These are phyloP conservation scores for Chalciporus chontae DNA, from an alignment of 768 basidiomycete genomes.

Conservation along the genomic window DNA sequence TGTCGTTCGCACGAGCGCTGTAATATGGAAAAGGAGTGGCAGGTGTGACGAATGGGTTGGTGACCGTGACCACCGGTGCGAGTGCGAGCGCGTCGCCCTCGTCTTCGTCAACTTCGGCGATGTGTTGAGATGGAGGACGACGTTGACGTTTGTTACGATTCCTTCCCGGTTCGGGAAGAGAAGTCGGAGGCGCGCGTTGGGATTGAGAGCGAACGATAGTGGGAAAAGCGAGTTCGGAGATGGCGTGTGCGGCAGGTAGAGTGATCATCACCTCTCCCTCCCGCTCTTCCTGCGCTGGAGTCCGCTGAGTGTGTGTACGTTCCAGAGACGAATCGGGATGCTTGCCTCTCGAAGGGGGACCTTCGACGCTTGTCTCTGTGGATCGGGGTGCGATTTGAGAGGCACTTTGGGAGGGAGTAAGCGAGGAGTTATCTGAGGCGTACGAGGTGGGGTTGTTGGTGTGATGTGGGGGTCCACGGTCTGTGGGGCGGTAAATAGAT, in stretches of 20 bases:
- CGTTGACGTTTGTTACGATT: constrained; percentile 7
- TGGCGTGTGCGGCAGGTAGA: constrained; percentile 26
- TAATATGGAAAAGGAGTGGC: not conserved
- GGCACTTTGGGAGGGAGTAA: constrained; percentile 74
- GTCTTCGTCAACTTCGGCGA: constrained; percentile 24
- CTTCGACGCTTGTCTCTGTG: constrained; percentile 16
- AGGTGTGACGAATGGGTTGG: not conserved
- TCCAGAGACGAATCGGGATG: not conserved
- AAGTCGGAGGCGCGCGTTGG: not conserved
- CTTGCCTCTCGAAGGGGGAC: constrained; percentile 2
- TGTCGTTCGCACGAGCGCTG: not conserved
- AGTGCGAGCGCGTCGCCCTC: not conserved
- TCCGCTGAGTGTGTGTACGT: not conserved
- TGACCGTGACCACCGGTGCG: not conserved
- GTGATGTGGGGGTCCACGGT: not conserved
- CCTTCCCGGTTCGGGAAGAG: not conserved
- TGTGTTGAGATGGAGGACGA: constrained; percentile 24
- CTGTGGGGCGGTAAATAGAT: not conserved
- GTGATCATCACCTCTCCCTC: constrained; percentile 14
- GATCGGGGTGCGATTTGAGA: constrained; percentile 45
- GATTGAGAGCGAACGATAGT: constrained; percentile 13
- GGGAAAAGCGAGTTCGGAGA: constrained; percentile 26
- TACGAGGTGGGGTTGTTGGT: constrained; percentile 19
- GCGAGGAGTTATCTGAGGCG: constrained; percentile 57
- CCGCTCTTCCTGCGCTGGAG: not conserved